Evolutionary conservation across 306 rosid species (phyloP).

Genomic region (Dalbergia cochinchinensis): DNA sequence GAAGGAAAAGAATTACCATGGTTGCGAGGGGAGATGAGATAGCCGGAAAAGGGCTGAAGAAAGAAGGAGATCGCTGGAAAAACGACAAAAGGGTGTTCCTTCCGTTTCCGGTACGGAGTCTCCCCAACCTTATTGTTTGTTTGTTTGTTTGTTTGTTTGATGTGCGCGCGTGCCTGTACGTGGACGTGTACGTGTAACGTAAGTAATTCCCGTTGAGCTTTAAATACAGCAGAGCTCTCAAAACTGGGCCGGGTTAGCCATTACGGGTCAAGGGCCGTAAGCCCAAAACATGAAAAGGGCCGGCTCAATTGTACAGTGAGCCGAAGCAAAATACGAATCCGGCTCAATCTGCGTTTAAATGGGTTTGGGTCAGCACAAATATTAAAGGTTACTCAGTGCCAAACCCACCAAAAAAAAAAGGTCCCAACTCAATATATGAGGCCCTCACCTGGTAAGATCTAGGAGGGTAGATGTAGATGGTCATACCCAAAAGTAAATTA

Average conservation of each 20-base stretch:
- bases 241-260: not conserved
- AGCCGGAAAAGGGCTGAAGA: conserved; percentile 36
- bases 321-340: no score
- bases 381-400: no score
- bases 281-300: no score
- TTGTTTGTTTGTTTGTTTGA: not conserved
- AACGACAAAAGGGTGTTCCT: conserved; percentile 21
- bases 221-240: not conserved
- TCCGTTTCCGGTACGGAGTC: conserved; percentile 42
- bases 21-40: not conserved
- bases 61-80: conserved; percentile 52
- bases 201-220: not conserved
- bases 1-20: conserved; percentile 43
- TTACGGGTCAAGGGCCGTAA: no score
- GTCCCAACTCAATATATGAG: no score
- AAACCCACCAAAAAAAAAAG: no score
- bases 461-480: no score
- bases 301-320: no score
- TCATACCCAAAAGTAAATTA: no score
- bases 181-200: conserved; percentile 14
- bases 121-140: conserved; percentile 43
- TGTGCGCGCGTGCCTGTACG: not conserved
- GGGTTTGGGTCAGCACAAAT: no score
- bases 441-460: no score
- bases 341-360: no score